These are phyloP conservation scores for Zygotorulaspora sp. DNA, from an alignment of 805 yeast genomes.

Conservation along the genomic window DNA sequence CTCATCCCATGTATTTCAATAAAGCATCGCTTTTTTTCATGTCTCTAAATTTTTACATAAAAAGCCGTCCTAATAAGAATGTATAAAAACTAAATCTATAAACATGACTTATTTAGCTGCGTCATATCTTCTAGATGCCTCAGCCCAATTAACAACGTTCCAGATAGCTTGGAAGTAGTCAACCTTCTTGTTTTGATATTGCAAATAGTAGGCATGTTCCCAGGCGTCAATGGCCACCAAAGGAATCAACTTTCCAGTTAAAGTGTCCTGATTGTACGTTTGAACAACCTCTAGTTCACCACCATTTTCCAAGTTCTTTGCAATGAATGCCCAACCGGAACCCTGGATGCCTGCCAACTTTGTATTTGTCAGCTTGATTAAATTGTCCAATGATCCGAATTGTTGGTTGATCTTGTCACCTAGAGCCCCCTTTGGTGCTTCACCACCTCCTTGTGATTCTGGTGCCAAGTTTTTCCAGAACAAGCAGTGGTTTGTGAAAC, in stretches of 20 bases:
- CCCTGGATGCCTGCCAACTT: conserved; percentile 87
- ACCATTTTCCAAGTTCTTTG: conserved; percentile 70
- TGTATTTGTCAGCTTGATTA: conserved; percentile 59
- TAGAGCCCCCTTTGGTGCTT: conserved; percentile 48
- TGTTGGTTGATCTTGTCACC: conserved; percentile 55
- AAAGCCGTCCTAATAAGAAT: not conserved
- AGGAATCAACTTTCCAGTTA: conserved; percentile 63
- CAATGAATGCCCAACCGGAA: conserved; percentile 93
- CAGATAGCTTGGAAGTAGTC: conserved; percentile 92
- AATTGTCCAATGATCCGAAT: conserved; percentile 68
- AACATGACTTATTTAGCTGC: conserved; percentile 17
- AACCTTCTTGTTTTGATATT: conserved; percentile 84
- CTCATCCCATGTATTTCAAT: too few species aligned
- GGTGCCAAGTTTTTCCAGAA: conserved; percentile 91
- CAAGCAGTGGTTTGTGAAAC: conserved; percentile 76
- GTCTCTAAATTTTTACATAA: conserved; percentile 1
- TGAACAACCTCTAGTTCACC: conserved; percentile 68
- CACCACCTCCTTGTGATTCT: conserved; percentile 69
- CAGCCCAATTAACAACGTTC: conserved; percentile 92
- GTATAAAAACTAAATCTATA: not conserved
- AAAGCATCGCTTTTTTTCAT: not conserved
- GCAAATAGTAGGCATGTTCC: conserved; percentile 96
- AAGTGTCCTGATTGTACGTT: conserved; percentile 84
- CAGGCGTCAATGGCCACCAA: conserved; percentile 89
- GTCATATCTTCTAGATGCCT: conserved; percentile 70